Evolutionary conservation across 352 stramenopile species (phyloP), one percentile per base, ranked within the genome.

Genomic region (Globisporangium echinulatum): DNA sequence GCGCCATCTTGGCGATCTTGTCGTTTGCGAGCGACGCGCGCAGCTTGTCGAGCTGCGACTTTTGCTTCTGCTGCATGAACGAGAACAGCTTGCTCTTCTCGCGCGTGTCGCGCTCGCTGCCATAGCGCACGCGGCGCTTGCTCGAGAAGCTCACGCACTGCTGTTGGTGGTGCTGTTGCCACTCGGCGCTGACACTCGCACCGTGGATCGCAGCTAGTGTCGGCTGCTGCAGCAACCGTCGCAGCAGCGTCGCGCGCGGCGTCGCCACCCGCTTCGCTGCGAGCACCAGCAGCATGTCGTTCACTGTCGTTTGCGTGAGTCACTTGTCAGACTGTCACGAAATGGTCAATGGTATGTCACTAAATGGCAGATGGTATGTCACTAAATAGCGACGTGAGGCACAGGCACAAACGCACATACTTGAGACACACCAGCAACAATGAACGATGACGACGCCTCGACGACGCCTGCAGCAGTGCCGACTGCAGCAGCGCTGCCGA

Each of bases 11-110:
- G 3, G 61, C 50, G 47, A 72, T 17, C 36, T 61, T 47, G 17
- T 79, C 69, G 14, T 55, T 62, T 54, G 64, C 62, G 44, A 85
- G 56, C 51, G 65, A 55, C 17, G 66, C 60, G 9, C 67, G 68
- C 43, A 85, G 59, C 5, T 69, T 67, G 54, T 81, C 69, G 25
- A 85, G 48, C 47, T 85, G 72, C 50, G 76, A 46, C 39, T 69
- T 70, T 58, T 85, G 75, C 56, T 82, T 80, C 46, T 73, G 62
- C 5, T 71, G 62, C n/a, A 62, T 52, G 36, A 70, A 49, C 33
- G 72, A 78, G 3, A 71, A 54, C 54, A 69, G 49, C 47, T 67
- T 67, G 56, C 39, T 56, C 11, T 49, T 43, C 55, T 61, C 52
- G 14, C 66, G 66, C 5, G 42, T 11, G 11, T 62, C 57, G 10